Base-by-base conservation (phyloP, 129 eudicot species). In the Escallonia herrerae region DNA sequence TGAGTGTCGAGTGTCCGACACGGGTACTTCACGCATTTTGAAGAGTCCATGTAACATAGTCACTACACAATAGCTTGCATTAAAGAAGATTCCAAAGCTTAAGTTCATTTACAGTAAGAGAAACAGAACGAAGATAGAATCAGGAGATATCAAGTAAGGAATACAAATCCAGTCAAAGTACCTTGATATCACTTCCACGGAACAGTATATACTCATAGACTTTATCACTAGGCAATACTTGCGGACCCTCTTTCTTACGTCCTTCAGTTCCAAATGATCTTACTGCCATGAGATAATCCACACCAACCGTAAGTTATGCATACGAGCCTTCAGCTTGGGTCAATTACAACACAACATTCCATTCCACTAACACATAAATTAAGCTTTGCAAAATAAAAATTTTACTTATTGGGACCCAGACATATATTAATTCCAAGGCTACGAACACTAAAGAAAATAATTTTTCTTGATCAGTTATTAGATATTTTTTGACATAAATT, bases 171-270 rank as follows among this genome's bases (percentile, higher is more conserved):
- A 49, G 57, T 8, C 3, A 15, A 61, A 15, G 3, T 77, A 90
- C 97, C 95, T 90, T 90, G 73, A 90, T 90, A 69, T 90, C 95
- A 80, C 91, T 90, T 68, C 97, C 97, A 59, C 97, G 90, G 62
- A 90, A 90, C 58, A 84, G 78, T 64, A 90, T 87, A 81, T 85
- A 90, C 45, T 90, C 97, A 61, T 84, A 90, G 61, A 90, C 83
- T 67, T 81, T 86, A 67, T 90, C 97, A 52, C 87, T 80, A 15
- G 91, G 89, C 64, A 86, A 80, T 56, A 87, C 77, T 71, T 90
- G 95, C 37, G 95, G 87, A 8, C 97, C 97, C 71, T 90, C 95
- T 62, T 84, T 84, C 67, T 84, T 84, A 8, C 97, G 70, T 14
- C 97, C 95, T 80, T 90, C 97, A 6, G 91, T 86, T 68, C 97